phyloP scores from a whole-genome alignment of 352 stramenopile genomes.

The Phytophthora ohioensis region DNA sequence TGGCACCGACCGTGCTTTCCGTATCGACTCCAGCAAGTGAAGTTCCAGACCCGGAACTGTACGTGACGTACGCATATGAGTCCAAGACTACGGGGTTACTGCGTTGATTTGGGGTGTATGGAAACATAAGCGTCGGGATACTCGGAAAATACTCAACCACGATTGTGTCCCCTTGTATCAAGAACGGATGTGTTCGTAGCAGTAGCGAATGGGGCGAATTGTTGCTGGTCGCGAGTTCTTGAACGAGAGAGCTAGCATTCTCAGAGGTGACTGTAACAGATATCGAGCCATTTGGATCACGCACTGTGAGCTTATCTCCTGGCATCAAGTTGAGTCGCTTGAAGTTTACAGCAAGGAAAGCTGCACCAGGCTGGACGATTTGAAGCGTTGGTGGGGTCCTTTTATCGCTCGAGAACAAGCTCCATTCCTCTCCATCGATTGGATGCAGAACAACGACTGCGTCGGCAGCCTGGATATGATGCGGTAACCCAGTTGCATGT shows the following conservation, averaged over 20 bases:
- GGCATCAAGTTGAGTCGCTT: constrained; percentile 36
- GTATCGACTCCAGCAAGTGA: constrained; percentile 11
- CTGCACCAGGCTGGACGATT: constrained; percentile 32
- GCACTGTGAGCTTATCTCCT: constrained; percentile 44
- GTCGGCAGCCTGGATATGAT: constrained; percentile 23
- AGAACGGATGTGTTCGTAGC: constrained; percentile 55
- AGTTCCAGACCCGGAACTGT: not conserved
- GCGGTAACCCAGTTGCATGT: not conserved
- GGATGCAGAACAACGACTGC: constrained; percentile 29
- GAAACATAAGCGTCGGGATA: constrained; percentile 54
- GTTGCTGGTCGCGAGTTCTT: not conserved
- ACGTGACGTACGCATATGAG: constrained; percentile 47
- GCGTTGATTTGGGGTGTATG: constrained; percentile 30
- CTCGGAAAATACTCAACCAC: constrained; percentile 65
- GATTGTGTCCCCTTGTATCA: constrained; percentile 47
- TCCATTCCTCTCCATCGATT: constrained; percentile 30
- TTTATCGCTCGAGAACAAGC: constrained; percentile 23
- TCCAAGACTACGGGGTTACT: constrained; percentile 46
- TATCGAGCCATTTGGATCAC: constrained; percentile 20
- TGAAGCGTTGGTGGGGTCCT: constrained; percentile 17
- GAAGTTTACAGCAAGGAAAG: constrained; percentile 45
- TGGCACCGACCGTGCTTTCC: constrained; percentile 59
- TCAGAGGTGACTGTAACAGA: constrained; percentile 19
- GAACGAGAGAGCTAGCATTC: constrained; percentile 21
- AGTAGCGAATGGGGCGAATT: constrained; percentile 31